Evolutionary conservation across 2,329 filamentous ascomycete genomes (phyloP), one percentile per base, ranked within the genome.

Genomic region (Botrytis byssoidea): DNA sequence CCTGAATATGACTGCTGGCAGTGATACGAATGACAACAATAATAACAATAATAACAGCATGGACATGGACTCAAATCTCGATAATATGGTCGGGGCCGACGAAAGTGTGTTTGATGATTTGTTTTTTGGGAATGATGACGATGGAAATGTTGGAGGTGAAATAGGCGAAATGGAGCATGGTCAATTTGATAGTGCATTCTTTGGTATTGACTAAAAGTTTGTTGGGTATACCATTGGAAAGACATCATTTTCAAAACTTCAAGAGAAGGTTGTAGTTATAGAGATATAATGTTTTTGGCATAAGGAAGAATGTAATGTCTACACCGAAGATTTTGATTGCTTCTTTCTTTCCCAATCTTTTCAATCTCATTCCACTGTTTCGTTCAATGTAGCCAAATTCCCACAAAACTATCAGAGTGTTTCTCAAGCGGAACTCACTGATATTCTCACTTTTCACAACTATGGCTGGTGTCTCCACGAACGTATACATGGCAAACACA

Each of bases 11-110:
- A 42, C 29, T 64, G 44, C 32, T 46, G 32, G 40, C 57, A 60
- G 22, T n/a, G n/a, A 37, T 40, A 57, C 46, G 37, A 66, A 61
- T 51, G 40, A 44, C 12, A 67, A 65, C 29, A 55, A 66, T 20
- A 71, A 71, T 37, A 74, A 72, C 70, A 74, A 70, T 61, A 67
- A 71, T 32, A 77, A 78, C 29, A 75, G 72, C n/a, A 78, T 81
- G 82, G 83, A 85, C 22, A 83, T 87, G 69, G 88, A 88, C 25
- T 85, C 88, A 0, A 86, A 89, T 75, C 86, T 89, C 75, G 83
- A 87, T 79, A 83, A 83, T 20, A 83, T 87, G 81, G 83, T 83
- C 44, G 78, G 77, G 32, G 79, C 74, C 25, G 77, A 78, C 20
- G 77, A 79, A 29, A 80, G 76, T 71, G 74, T 74, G 12, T 81